Percentiles rank a stretch among this genome's conserved stretches.
These are phyloP conservation scores for Hypocreales sp. DNA, from an alignment of 2,329 filamentous ascomycete species.

Conservation along the genomic window DNA sequence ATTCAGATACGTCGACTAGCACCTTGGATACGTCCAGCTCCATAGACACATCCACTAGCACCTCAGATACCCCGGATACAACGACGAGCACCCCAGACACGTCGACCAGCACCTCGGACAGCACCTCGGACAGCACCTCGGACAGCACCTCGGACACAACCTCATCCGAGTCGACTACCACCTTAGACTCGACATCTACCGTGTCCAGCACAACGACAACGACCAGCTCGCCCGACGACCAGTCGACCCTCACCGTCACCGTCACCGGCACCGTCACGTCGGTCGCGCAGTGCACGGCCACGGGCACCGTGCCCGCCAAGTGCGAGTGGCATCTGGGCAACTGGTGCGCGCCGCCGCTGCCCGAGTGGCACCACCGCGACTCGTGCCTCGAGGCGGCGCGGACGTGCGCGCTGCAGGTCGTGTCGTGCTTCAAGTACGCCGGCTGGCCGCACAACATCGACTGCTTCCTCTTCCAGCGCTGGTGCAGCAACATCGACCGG, in stretches of 20 bases:
- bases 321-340: constrained; percentile 40
- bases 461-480: constrained; percentile 33
- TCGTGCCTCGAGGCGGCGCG: constrained; percentile 26
- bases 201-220: constrained; percentile 9
- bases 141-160: constrained; percentile 1
- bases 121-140: constrained; percentile 3
- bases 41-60: no score
- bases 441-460: constrained; percentile 31
- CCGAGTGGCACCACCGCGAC: constrained; percentile 26
- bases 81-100: no score
- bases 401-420: constrained; percentile 29
- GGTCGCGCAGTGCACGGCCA: constrained; percentile 30
- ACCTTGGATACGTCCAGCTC: no score
- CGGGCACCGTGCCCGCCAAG: constrained; percentile 24
- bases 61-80: no score
- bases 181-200: constrained; percentile 7
- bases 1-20: no score
- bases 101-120: no score
- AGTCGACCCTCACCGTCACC: background rate
- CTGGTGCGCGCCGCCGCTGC: constrained; percentile 36
- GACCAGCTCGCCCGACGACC: constrained; percentile 6
- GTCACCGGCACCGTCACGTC: constrained; percentile 8
- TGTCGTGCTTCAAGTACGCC: constrained; percentile 34
- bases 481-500: constrained; percentile 28
- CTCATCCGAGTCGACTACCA: constrained; percentile 2